Evolutionary conservation across 495 filamentous ascomycete species (phyloP).

Genomic region (Poronia punctata): DNA sequence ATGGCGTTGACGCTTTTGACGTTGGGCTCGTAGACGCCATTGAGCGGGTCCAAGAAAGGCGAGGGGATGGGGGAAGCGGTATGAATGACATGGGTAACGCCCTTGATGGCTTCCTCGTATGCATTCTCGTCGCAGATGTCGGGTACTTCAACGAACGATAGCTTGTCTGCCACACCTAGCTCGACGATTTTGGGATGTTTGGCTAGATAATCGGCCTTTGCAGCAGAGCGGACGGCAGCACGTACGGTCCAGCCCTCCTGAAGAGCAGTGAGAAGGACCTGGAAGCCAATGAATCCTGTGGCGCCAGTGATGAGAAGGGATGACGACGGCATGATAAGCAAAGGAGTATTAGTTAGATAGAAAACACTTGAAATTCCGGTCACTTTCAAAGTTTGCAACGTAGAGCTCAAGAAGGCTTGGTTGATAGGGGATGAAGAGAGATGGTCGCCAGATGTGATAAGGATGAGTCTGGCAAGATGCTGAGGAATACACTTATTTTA

Average conservation of each 20-base stretch:
- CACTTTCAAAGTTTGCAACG: no score
- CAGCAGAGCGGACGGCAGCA: constrained; percentile 38
- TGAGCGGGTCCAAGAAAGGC: constrained; percentile 14
- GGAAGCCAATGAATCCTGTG: no score
- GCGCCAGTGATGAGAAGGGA: no score
- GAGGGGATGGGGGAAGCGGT: constrained; percentile 38
- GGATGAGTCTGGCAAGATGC: no score
- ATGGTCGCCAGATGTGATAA: no score
- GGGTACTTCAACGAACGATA: constrained; percentile 39
- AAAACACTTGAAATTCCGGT: no score
- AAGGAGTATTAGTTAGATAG: no score
- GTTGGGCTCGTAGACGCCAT: constrained; percentile 29
- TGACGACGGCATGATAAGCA: no score
- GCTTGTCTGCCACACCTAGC: constrained; percentile 21
- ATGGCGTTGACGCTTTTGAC: constrained; percentile 30
- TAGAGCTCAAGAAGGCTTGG: no score
- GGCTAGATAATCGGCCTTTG: constrained; percentile 22
- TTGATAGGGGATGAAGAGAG: no score
- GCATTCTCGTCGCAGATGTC: constrained; percentile 38
- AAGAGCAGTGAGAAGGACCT: constrained; percentile 28
- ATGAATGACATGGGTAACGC: constrained; percentile 44
- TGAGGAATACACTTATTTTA: no score
- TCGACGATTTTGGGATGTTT: constrained; percentile 22
- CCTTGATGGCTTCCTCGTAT: constrained; percentile 41
- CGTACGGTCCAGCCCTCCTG: constrained; percentile 36